These are phyloP conservation scores for Wickerhamiella infanticola DNA, from an alignment of 1,139 yeast species.

Conservation along the genomic window DNA sequence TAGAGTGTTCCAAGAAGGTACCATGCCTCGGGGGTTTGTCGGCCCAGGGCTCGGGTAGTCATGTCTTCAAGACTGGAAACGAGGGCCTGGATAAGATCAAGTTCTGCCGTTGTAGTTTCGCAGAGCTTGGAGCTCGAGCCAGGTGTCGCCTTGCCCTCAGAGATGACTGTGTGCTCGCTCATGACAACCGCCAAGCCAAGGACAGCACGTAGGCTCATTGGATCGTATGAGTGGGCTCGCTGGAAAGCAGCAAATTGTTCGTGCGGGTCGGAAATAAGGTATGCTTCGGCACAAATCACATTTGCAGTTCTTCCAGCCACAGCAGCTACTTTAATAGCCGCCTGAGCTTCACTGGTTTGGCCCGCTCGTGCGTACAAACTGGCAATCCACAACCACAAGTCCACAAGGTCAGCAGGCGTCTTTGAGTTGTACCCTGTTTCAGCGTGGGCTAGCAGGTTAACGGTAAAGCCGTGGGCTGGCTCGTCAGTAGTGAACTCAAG, in stretches of 20 bases:
- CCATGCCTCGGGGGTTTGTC: constrained; percentile 56
- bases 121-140: constrained; percentile 18
- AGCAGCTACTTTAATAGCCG: constrained; percentile 57
- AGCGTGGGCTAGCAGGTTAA: background rate
- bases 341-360: constrained; percentile 45
- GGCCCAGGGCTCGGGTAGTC: constrained; percentile 37
- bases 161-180: constrained; percentile 23
- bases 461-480: background rate
- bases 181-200: constrained; percentile 51
- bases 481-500: background rate
- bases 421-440: background rate
- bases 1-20: constrained; percentile 51
- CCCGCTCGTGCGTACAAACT: constrained; percentile 46
- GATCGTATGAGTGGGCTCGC: constrained; percentile 41
- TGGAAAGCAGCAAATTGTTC: constrained; percentile 56
- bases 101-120: constrained; percentile 35
- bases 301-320: constrained; percentile 35
- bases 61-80: constrained; percentile 48
- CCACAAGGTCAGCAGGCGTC: background rate
- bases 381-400: constrained; percentile 38
- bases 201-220: constrained; percentile 40
- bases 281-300: constrained; percentile 5
- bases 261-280: constrained; percentile 17
- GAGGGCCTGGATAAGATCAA: constrained; percentile 51
- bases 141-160: constrained; percentile 1